A percentile compares a stretch with the other conserved stretches of the same genome.
phyloP scores from a whole-genome alignment of 495 filamentous ascomycete genomes.

The Filosporella fistucella region DNA sequence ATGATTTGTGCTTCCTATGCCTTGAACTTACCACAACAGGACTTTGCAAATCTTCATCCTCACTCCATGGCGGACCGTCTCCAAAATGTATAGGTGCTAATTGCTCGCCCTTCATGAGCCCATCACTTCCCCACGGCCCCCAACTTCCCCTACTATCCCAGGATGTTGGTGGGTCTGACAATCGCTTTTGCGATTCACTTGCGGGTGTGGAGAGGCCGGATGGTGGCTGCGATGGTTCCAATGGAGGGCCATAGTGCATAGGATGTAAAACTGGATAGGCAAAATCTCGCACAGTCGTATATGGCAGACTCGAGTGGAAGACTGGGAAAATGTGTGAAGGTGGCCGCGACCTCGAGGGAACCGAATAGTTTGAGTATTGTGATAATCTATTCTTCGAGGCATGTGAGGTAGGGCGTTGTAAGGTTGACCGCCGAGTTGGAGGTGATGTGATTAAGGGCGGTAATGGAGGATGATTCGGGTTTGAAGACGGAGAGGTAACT shows the following conservation, averaged over 20 bases:
- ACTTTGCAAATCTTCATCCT: slow-evolving; percentile 93
- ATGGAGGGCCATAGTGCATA: slow-evolving; percentile 88
- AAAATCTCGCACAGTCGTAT: slow-evolving; percentile 91
- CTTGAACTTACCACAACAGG: slow-evolving; percentile 74
- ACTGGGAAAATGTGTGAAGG: slow-evolving; percentile 72
- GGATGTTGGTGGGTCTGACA: slow-evolving; percentile 73
- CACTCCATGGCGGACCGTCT: slow-evolving; percentile 94
- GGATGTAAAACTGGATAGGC: slow-evolving; percentile 81
- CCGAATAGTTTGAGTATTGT: slow-evolving; percentile 61
- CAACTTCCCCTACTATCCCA: slow-evolving; percentile 48
- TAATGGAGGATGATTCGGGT: slow-evolving; percentile 52
- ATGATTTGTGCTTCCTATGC: slow-evolving; percentile 82
- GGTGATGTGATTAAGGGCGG: slow-evolving; percentile 61
- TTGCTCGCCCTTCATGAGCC: slow-evolving; percentile 49
- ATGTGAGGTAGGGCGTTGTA: slow-evolving; percentile 64
- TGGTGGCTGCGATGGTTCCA: slow-evolving; percentile 58
- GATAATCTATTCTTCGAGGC: slow-evolving; percentile 66
- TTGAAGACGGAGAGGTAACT: slow-evolving; percentile 45
- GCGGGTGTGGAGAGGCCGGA: slow-evolving; percentile 81
- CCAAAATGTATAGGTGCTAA: slow-evolving; percentile 81
- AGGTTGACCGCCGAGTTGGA: slow-evolving; percentile 48
- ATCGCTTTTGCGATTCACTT: slow-evolving; percentile 68
- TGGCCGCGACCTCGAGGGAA: slow-evolving; percentile 69
- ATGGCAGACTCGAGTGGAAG: slow-evolving; percentile 85
- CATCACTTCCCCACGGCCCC: slow-evolving; percentile 25